phyloP scores from a whole-genome alignment of 2,329 filamentous ascomycete species.

The Zymoseptoria tritici region DNA sequence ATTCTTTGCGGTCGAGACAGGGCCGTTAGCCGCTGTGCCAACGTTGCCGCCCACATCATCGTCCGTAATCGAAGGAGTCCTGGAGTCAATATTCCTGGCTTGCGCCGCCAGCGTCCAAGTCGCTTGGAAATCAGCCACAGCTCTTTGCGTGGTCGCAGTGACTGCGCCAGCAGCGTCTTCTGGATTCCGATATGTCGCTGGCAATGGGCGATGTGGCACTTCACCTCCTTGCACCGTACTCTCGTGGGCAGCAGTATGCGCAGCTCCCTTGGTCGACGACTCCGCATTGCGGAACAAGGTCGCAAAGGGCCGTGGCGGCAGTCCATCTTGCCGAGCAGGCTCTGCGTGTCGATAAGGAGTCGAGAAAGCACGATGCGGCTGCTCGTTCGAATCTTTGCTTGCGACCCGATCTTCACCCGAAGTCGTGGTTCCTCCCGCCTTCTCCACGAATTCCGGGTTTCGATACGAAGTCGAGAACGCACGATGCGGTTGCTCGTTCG shows the following conservation, averaged over 20 bases:
- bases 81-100: neutral
- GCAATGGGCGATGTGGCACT: neutral
- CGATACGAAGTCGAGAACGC: neutral
- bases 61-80: neutral
- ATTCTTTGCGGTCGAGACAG: neutral
- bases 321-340: too few species aligned
- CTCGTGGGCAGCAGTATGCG: neutral
- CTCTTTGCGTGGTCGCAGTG: too few species aligned
- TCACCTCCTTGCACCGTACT: neutral
- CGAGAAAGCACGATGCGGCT: neutral
- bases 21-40: neutral
- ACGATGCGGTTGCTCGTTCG: neutral
- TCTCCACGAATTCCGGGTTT: neutral
- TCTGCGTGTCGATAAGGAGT: neutral
- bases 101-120: neutral
- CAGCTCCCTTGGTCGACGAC: neutral
- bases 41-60: neutral
- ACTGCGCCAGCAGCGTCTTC: neutral
- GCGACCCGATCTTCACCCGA: neutral
- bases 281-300: neutral
- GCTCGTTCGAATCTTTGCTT: neutral
- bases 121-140: neutral
- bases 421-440: neutral
- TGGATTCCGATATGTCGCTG: neutral
- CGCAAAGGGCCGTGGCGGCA: neutral